A percentile compares a stretch with the other conserved stretches of the same genome.
Conservation (phyloP, 495 filamentous ascomycete species). For the Arthonia radiata region DNA sequence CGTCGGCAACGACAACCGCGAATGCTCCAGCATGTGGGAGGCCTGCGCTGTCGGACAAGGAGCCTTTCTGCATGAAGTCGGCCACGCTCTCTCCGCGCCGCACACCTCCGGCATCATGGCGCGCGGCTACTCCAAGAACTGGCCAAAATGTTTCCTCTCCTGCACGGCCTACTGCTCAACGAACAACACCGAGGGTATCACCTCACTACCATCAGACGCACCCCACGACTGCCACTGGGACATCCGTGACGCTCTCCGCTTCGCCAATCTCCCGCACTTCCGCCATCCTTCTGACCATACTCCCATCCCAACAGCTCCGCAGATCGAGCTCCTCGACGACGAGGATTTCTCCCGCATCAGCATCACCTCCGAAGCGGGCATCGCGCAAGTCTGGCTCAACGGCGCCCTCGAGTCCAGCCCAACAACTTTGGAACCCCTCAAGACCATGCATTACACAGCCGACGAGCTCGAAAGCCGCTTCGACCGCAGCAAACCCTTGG, state of each 20-base stretch:
- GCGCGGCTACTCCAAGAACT: constrained; percentile 15
- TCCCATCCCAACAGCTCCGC: constrained; percentile 1
- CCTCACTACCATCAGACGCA: constrained; percentile 2
- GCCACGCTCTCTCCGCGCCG: constrained; percentile 16
- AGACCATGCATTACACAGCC: constrained; percentile 3
- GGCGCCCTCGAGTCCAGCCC: constrained; percentile 1
- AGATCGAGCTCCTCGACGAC: constrained; percentile 2
- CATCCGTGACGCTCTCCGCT: constrained; percentile 13
- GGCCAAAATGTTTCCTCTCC: constrained; percentile 14
- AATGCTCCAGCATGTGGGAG: constrained; percentile 16
- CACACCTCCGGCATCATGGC: constrained; percentile 17
- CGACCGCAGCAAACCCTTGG: constrained; percentile 5
- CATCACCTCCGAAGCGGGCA: constrained; percentile 1
- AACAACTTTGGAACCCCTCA: too few relatives aligned
- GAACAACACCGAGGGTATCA: constrained; percentile 4
- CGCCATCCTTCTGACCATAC: constrained; percentile 11
- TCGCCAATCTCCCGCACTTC: constrained; percentile 15
- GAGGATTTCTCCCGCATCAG: constrained; percentile 3
- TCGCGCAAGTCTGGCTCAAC: constrained; percentile 4
- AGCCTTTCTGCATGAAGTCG: constrained; percentile 18
- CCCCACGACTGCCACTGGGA: constrained; percentile 15
- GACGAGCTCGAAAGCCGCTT: constrained; percentile 5
- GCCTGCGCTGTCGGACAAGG: constrained; percentile 19
- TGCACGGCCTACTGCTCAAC: too few relatives aligned
- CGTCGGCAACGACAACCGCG: constrained; percentile 16